Percentiles rank a stretch among this genome's conserved stretches.
phyloP scores from a whole-genome alignment of 1,284 basidiomycete species.

The Amylostereum areolatum region DNA sequence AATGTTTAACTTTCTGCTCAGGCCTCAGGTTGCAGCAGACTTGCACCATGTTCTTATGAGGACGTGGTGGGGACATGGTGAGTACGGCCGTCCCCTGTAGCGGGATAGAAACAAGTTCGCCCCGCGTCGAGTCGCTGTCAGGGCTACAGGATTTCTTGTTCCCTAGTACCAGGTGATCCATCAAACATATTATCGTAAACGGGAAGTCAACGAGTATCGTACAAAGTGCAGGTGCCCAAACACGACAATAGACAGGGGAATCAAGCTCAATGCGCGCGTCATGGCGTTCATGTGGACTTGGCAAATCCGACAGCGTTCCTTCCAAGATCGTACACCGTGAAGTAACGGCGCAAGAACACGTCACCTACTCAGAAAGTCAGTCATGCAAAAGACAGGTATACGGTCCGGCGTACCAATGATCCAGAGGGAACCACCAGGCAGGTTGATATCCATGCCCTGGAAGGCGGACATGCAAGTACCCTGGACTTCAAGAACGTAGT shows the following conservation, averaged over 20 bases:
- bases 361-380: slow-evolving; percentile 46
- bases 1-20: too few species aligned
- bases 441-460: slow-evolving; percentile 87
- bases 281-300: slow-evolving; percentile 17
- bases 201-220: too few species aligned
- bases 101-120: too few species aligned
- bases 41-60: too few species aligned
- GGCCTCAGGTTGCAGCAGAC: too few species aligned
- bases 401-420: slow-evolving; percentile 72
- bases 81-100: too few species aligned
- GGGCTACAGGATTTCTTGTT: too few species aligned
- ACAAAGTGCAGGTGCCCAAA: too few species aligned
- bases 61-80: too few species aligned
- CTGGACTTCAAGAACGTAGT: slow-evolving; percentile 86
- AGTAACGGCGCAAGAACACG: slow-evolving; percentile 85
- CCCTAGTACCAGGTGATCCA: too few species aligned
- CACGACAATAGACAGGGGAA: not conserved
- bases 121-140: too few species aligned
- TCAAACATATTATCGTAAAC: too few species aligned
- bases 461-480: slow-evolving; percentile 95
- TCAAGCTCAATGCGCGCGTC: not conserved
- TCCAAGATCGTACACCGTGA: slow-evolving; percentile 91
- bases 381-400: not conserved
- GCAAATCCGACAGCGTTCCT: slow-evolving; percentile 87
- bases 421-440: slow-evolving; percentile 87